phyloP scores from a whole-genome alignment of 495 filamentous ascomycete species.

The Ascobolus immersus region DNA sequence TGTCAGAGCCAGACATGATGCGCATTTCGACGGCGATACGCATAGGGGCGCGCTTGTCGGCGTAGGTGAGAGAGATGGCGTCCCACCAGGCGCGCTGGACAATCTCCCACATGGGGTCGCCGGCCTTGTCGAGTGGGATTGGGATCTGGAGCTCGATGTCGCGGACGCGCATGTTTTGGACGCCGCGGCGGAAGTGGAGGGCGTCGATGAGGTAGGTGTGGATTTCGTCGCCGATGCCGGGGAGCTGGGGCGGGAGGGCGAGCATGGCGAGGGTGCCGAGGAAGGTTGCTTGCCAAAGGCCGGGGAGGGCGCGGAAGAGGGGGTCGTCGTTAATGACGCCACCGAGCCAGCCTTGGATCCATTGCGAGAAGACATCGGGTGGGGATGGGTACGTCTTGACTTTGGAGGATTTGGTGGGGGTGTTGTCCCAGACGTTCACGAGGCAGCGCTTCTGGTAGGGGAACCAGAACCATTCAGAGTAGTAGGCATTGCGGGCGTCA shows the following conservation, averaged over 20 bases:
- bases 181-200: conserved; percentile 27
- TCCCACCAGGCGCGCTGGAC: conserved; percentile 29
- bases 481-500: conserved; percentile 22
- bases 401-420: conserved; percentile 15
- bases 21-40: conserved; percentile 28
- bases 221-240: conserved; percentile 13
- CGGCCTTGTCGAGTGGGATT: conserved; percentile 15
- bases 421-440: conserved; percentile 26
- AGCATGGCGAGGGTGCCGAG: conserved; percentile 20
- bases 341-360: conserved; percentile 23
- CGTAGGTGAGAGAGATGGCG: conserved; percentile 23
- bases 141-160: conserved; percentile 28
- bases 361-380: conserved; percentile 21
- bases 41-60: conserved; percentile 21
- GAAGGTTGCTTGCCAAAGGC: conserved; percentile 22
- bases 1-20: conserved; percentile 24
- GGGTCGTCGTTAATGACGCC: conserved; percentile 17
- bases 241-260: conserved; percentile 19
- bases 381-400: conserved; percentile 20
- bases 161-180: conserved; percentile 29
- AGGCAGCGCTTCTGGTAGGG: conserved; percentile 22
- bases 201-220: conserved; percentile 25
- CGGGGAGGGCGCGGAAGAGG: conserved; percentile 21
- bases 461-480: conserved; percentile 32
- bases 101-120: conserved; percentile 21